These are phyloP conservation scores for Chalara sp. DNA, from an alignment of 2,329 filamentous ascomycete genomes.

Conservation along the genomic window DNA sequence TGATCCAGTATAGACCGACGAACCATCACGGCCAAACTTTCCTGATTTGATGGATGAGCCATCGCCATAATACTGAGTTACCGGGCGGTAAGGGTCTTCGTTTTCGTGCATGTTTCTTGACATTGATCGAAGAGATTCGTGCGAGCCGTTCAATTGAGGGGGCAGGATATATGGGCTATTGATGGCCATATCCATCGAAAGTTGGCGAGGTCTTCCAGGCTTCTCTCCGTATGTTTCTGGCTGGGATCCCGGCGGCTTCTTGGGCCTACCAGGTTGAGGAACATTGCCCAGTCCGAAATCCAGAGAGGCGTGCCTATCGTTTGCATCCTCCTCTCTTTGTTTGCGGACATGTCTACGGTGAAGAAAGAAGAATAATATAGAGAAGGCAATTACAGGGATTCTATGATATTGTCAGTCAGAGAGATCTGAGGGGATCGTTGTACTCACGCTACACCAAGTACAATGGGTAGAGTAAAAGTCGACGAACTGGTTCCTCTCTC, in stretches of 20 bases:
- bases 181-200: constrained; percentile 61
- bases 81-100: constrained; percentile 77
- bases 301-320: constrained; percentile 82
- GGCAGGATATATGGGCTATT: constrained; percentile 93
- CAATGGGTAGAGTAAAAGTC: constrained; percentile 58
- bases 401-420: constrained; percentile 37
- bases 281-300: constrained; percentile 77
- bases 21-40: constrained; percentile 28
- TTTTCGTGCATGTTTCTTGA: constrained; percentile 66
- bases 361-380: constrained; percentile 64
- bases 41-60: constrained; percentile 49
- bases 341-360: constrained; percentile 73
- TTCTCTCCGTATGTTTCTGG: constrained; percentile 25
- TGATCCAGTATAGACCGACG: constrained; percentile 40
- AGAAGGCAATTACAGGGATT: constrained; percentile 64
- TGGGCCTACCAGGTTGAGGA: constrained; percentile 18
- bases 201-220: constrained; percentile 40
- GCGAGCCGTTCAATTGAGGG: constrained; percentile 68
- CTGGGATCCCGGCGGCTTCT: constrained; percentile 4
- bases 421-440: neutral
- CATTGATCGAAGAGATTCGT: constrained; percentile 80
- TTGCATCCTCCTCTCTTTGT: constrained; percentile 68
- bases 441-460: constrained; percentile 64
- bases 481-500: constrained; percentile 51
- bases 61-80: constrained; percentile 53